Evolutionary conservation across 2,329 filamentous ascomycete species (phyloP), one percentile per base, ranked within the genome.

Genomic region (Fusarium sp.): DNA sequence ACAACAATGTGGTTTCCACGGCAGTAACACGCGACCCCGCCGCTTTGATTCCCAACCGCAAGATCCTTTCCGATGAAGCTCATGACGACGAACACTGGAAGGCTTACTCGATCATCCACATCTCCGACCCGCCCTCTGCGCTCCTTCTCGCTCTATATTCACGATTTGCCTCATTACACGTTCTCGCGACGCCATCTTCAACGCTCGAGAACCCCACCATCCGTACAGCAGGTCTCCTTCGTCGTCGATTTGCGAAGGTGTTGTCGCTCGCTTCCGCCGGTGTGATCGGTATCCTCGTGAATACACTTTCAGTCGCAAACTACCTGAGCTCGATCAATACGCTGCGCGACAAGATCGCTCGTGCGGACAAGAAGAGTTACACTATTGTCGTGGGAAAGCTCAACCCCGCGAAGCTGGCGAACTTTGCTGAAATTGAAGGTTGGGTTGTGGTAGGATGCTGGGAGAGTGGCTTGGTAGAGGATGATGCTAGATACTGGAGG

Each of bases 381-480:
- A 94, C 96, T 4, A 94, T 99, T 53, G 96, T 99, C 4, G 96
- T 99, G 0, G 96, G 96, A 67, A 98, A 98, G 81, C 87, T 99
- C 32, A 99, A 98, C 79, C 92, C 95, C 0, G 96, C 95, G 42
- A 99, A 99, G 82, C 88, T 99, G 28, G 96, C 96, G 54, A 99
- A 99, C 82, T 99, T 99, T 83, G 90, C 93, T 65, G 96, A 99
- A 82, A 90, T 99, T 9, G 96, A 95, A 47, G 96, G 95, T 21
- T 99, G 96, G 96, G 95, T 98, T 0, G 95, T 98, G 0, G 94
- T 99, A 15, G 96, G 96, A 5, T 99, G 96, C 83, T 99, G 96
- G 96, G 96, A 99, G 84, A 97, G 95, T 81, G 94, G 93, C 67
- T 85, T 98, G 57, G 90, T 99, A 9, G 96, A 98, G 77, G 94